Evolutionary conservation across 495 filamentous ascomycete species (phyloP), one percentile per base, ranked within the genome.

Genomic region (Trichoderma gamsii): DNA sequence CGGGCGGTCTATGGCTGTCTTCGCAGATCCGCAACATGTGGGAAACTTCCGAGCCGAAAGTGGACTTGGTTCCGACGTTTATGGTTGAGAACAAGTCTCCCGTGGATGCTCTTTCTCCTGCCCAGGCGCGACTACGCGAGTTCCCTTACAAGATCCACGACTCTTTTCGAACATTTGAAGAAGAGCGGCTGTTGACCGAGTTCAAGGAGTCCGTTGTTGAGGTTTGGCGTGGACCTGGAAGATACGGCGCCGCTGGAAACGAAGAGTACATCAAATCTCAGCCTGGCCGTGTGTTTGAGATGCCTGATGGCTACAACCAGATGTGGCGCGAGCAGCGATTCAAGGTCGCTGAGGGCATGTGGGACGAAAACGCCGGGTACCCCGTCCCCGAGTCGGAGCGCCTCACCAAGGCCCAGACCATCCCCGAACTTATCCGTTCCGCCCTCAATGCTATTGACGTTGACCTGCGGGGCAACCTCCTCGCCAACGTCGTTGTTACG

Each of bases 141-240:
- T 97, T 92, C 75, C 77, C 82, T 11, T 82, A 82, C 25, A 82
- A 88, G 51, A 89, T 92, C 8, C 78, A 86, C 64, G 83, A 83
- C 5, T 90, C 89, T 41, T 98, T 92, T 84, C 87, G 90, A 70
- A 81, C 81, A 18, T 85, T 92, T 35, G 86, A 97, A 77, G 96
- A 99, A 82, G 96, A 98, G 72, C 91, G 95, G 59, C 89, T 97
- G 16, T 79, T 98, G 27, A 91, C 89, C 49, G 92, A 97, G 74
- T 99, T 97, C 83, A 99, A 99, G 80, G 96, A 99, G 80, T 94
- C 89, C 63, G 92, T 97, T 59, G 94, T 97, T 32, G 90, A 96
- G 74, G 86, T 93, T 35, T 98, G 94, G 94, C 83, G 85, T n/a
- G 92, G 92, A 1, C 91, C 91, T 0, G 89, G 89, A 66, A 84